Evolutionary conservation across 2,329 filamentous ascomycete genomes (phyloP).

Genomic region (Talaromyces albobiverticillius): DNA sequence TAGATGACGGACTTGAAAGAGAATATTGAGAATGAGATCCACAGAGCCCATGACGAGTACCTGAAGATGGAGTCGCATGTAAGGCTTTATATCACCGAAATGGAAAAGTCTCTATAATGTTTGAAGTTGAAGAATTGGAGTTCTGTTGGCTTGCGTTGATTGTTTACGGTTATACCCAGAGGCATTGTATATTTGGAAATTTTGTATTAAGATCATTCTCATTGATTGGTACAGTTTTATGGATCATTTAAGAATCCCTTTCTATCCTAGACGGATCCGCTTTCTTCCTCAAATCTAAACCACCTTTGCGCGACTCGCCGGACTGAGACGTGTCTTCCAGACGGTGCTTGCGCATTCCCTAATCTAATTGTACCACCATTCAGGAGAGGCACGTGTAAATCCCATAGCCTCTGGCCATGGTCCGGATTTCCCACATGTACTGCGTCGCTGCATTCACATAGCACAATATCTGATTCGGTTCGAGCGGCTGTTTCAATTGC

Average conservation of each 20-base stretch:
- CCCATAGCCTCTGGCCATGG: conserved; percentile 37
- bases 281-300: conserved; percentile 54
- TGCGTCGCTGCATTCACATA: conserved; percentile 41
- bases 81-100: conserved; percentile 95
- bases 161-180: conserved; percentile 32
- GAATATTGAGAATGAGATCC: conserved; percentile 92
- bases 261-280: conserved; percentile 26
- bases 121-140: conserved; percentile 24
- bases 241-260: neutral
- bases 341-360: conserved; percentile 51
- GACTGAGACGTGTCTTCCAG: conserved; percentile 58
- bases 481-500: conserved; percentile 36
- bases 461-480: conserved; percentile 29
- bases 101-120: conserved; percentile 79
- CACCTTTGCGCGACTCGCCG: conserved; percentile 61
- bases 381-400: conserved; percentile 60
- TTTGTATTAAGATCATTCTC: conserved; percentile 17
- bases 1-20: conserved; percentile 98
- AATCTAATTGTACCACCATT: conserved; percentile 55
- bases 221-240: neutral
- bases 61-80: conserved; percentile 97
- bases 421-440: conserved; percentile 27
- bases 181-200: conserved; percentile 27
- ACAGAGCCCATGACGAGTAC: conserved; percentile 87
- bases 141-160: conserved; percentile 32